These are phyloP conservation scores for Neonectria magnoliae DNA, from an alignment of 2,329 filamentous ascomycete genomes.

Conservation along the genomic window DNA sequence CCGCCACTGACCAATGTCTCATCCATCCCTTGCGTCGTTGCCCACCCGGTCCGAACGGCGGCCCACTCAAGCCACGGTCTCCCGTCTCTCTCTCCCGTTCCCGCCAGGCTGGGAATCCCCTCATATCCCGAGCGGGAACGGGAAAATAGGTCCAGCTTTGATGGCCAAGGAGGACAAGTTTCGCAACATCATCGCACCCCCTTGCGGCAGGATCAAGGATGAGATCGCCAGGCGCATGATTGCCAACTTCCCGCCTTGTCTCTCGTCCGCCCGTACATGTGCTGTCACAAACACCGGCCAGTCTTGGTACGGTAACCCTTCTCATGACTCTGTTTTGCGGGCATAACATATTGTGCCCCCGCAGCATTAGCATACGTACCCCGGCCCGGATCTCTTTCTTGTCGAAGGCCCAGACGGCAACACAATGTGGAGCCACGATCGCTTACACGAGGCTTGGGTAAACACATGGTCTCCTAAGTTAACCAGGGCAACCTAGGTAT, in stretches of 20 bases:
- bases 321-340: neutral
- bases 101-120: too few relatives aligned
- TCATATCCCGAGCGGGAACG: too few relatives aligned
- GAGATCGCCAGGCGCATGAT: neutral
- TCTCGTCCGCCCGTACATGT: neutral
- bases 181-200: neutral
- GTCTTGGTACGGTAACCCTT: slow-evolving; percentile 4
- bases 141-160: neutral
- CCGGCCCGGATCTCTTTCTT: neutral
- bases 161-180: neutral
- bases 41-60: too few relatives aligned
- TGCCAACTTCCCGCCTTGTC: neutral
- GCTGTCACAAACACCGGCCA: neutral
- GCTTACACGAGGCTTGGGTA: neutral
- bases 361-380: neutral
- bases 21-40: neutral
- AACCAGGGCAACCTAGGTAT: too few relatives aligned
- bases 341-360: neutral
- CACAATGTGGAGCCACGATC: neutral
- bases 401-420: neutral
- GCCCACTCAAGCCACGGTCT: too few relatives aligned
- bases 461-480: neutral
- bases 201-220: neutral
- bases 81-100: too few relatives aligned
- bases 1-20: neutral